Evolutionary conservation across 164 flowering plant genomes (phyloP).

Genomic region (Tetracentron sinense): DNA sequence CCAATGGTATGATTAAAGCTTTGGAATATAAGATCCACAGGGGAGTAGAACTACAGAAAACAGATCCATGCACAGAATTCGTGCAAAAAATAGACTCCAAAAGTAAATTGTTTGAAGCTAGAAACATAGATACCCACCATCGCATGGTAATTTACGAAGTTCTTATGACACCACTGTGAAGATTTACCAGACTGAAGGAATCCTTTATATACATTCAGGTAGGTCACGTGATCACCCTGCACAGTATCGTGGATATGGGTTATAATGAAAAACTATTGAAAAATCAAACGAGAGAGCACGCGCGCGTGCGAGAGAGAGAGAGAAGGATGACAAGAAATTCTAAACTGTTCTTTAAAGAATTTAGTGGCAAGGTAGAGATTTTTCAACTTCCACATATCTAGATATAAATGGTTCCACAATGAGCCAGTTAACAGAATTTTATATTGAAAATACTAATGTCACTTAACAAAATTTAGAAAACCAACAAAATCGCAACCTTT

Average conservation of each 20-base stretch:
- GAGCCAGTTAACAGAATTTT: too few species aligned
- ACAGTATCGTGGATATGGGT: slow-evolving; percentile 3
- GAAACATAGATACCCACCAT: slow-evolving; percentile 54
- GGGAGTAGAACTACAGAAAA: background rate
- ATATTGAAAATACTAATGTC: too few species aligned
- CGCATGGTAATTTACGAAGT: slow-evolving; percentile 84
- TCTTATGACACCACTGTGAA: slow-evolving; percentile 92
- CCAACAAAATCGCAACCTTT: too few species aligned
- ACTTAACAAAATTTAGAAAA: too few species aligned
- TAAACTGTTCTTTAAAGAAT: background rate
- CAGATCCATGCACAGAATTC: background rate
- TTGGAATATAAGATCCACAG: too few species aligned
- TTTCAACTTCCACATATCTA: background rate
- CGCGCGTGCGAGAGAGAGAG: too few species aligned
- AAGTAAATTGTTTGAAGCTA: too few species aligned
- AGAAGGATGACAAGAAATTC: background rate
- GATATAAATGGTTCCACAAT: too few species aligned
- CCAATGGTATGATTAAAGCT: too few species aligned
- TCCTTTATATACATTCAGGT: slow-evolving; percentile 86
- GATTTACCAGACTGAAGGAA: slow-evolving; percentile 87
- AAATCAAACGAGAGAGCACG: too few species aligned
- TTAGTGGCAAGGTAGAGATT: background rate
- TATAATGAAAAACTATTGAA: background rate
- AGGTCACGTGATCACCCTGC: slow-evolving; percentile 98
- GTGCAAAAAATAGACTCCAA: background rate